phyloP scores from a whole-genome alignment of 805 yeast genomes.

The Zygotorulaspora sp. region DNA sequence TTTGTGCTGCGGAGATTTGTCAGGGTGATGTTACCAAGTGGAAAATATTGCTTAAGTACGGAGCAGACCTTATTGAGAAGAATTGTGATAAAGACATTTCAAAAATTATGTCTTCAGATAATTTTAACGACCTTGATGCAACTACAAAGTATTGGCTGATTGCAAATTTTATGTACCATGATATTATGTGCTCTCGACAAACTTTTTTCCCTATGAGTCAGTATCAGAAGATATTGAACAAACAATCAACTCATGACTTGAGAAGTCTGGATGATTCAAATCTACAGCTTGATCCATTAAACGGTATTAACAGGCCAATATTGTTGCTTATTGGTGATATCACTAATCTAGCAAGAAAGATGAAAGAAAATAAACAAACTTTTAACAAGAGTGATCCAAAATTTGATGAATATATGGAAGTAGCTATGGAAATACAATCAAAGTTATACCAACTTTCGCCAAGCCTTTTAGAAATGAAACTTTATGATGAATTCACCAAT shows the following conservation, averaged over 20 bases:
- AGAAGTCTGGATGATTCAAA: constrained; percentile 19
- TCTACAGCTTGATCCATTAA: constrained; percentile 59
- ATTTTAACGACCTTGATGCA: constrained; percentile 38
- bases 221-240: constrained; percentile 49
- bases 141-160: constrained; percentile 57
- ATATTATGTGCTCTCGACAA: constrained; percentile 62
- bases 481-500: constrained; percentile 33
- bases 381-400: constrained; percentile 24
- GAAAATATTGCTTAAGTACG: constrained; percentile 62
- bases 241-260: constrained; percentile 4
- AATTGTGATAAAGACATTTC: constrained; percentile 54
- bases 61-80: constrained; percentile 54
- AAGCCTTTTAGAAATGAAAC: constrained; percentile 14
- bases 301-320: constrained; percentile 69
- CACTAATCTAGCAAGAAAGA: constrained; percentile 52
- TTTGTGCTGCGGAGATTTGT: constrained; percentile 79
- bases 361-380: constrained; percentile 35
- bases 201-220: constrained; percentile 60
- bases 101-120: constrained; percentile 43
- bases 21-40: constrained; percentile 76
- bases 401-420: constrained; percentile 15
- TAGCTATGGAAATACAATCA: constrained; percentile 18
- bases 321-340: constrained; percentile 65
- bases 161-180: constrained; percentile 78
- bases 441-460: constrained; percentile 16